Evolutionary conservation across 768 basidiomycete species (phyloP).

Genomic region (Auriscalpium orientale): DNA sequence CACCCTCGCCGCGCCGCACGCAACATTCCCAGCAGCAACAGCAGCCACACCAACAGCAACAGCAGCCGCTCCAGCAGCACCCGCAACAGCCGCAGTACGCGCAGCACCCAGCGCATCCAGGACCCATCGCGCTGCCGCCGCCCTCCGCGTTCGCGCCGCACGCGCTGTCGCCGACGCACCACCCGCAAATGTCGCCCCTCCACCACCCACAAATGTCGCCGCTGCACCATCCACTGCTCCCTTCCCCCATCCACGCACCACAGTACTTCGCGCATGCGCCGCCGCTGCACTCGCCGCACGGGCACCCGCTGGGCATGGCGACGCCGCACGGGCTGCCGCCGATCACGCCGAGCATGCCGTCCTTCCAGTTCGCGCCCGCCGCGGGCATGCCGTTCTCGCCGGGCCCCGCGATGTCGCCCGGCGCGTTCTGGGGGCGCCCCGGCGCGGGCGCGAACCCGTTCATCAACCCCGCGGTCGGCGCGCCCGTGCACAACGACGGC

Average conservation of each 20-base stretch:
- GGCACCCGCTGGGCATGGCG: conserved; percentile 29
- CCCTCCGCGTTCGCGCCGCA: conserved; percentile 36
- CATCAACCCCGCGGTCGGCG: conserved; percentile 57
- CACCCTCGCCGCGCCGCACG: neutral
- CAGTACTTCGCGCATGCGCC: conserved; percentile 4
- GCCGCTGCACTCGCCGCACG: conserved; percentile 22
- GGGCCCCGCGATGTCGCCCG: conserved; percentile 64
- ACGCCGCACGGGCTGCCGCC: conserved; percentile 83
- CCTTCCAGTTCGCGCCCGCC: conserved; percentile 76
- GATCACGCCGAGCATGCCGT: conserved; percentile 96
- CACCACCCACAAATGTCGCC: conserved; percentile 29
- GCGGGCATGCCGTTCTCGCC: conserved; percentile 50
- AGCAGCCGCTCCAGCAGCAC: conserved; percentile 10
- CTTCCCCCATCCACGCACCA: conserved; percentile 34
- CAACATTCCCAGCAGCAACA: neutral
- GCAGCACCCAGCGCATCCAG: conserved; percentile 51
- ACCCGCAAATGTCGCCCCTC: neutral
- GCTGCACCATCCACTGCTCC: conserved; percentile 19
- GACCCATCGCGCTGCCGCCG: conserved; percentile 62
- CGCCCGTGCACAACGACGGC: conserved; percentile 35
- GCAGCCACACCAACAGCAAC: neutral
- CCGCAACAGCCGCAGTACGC: conserved; percentile 13
- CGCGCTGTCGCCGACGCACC: conserved; percentile 14
- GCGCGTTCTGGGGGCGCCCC: conserved; percentile 64
- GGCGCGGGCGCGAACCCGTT: conserved; percentile 32